Conservation (phyloP, 2,329 filamentous ascomycete genomes). For the Colletotrichum tanaceti region DNA sequence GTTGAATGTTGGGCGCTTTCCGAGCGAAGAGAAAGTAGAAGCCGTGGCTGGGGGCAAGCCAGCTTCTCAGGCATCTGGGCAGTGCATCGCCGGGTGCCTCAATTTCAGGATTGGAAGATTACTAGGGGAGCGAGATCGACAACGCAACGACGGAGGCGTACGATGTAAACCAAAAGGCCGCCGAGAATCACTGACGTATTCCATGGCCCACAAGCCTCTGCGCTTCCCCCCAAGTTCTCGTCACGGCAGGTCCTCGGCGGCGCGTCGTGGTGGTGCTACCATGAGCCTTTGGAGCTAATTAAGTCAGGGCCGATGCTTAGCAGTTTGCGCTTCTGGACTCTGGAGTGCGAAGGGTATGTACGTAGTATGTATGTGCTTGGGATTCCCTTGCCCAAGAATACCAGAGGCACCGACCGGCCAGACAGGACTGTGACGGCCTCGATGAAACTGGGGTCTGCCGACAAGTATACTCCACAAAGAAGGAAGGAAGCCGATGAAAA, state of each 20-base stretch:
- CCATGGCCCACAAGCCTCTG: not conserved
- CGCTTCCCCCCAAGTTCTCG: not conserved
- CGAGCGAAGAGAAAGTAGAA: not conserved
- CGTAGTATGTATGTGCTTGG: constrained; percentile 11
- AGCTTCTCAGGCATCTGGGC: not conserved
- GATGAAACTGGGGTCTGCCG: constrained; percentile 43
- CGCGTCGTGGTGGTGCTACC: constrained; percentile 1
- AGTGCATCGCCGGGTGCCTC: not conserved
- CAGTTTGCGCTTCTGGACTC: constrained; percentile 28
- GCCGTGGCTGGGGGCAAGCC: not conserved
- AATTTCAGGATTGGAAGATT: not conserved
- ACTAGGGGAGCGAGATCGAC: not conserved
- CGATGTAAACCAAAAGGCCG: too few species aligned
- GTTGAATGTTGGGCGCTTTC: not conserved
- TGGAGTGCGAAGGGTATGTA: constrained; percentile 7
- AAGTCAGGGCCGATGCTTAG: constrained; percentile 23
- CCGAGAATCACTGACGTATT: constrained; percentile 10
- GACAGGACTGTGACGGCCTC: constrained; percentile 20
- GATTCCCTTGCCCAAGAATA: constrained; percentile 21
- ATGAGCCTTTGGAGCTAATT: constrained; percentile 24
- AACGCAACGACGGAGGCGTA: not conserved
- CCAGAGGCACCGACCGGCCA: not conserved
- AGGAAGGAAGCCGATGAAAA: not conserved
- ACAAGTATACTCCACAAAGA: constrained; percentile 9
- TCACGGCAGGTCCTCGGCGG: not conserved